phyloP scores from a whole-genome alignment of 768 basidiomycete species.

The Roridomyces roridus region DNA sequence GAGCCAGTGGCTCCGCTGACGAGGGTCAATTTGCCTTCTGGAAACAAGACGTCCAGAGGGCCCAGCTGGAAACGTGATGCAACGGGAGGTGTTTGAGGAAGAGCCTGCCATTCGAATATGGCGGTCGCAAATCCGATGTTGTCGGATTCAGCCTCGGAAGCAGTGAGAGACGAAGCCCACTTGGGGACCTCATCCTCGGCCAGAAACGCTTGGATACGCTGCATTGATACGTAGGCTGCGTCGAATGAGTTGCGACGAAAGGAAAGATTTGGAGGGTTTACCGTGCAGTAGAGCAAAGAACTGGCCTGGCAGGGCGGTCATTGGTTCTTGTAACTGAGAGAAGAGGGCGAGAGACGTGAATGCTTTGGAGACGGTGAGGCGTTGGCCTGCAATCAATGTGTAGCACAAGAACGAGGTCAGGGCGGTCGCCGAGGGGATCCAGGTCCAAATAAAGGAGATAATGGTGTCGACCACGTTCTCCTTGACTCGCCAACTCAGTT shows the following conservation, averaged over 20 bases:
- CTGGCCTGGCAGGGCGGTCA: conserved; percentile 68
- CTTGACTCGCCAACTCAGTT: conserved; percentile 72
- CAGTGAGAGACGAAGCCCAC: conserved; percentile 75
- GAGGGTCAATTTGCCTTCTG: conserved; percentile 60
- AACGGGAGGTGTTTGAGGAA: conserved; percentile 30
- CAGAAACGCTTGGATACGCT: conserved; percentile 78
- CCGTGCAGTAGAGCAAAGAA: conserved; percentile 70
- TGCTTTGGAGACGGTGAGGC: conserved; percentile 78
- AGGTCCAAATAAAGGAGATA: conserved; percentile 77
- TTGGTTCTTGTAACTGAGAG: conserved; percentile 69
- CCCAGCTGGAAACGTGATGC: conserved; percentile 58
- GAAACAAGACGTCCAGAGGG: conserved; percentile 63
- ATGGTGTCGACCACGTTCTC: conserved; percentile 64
- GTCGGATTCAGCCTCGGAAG: conserved; percentile 24
- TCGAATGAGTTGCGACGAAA: conserved; percentile 13
- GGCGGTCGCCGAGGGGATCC: conserved; percentile 76
- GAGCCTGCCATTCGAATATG: conserved; percentile 62
- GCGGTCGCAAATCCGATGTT: conserved; percentile 62
- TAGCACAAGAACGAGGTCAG: conserved; percentile 69
- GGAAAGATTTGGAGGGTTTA: conserved; percentile 29
- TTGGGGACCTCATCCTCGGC: conserved; percentile 77
- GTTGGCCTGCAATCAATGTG: conserved; percentile 67
- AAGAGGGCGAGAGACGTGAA: conserved; percentile 85
- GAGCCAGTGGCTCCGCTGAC: conserved; percentile 72
- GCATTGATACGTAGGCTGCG: conserved; percentile 78